Percentiles rank a stretch among this genome's conserved stretches.
Conservation (phyloP, 2,329 filamentous ascomycete species). For the Meredithiella fracta region DNA sequence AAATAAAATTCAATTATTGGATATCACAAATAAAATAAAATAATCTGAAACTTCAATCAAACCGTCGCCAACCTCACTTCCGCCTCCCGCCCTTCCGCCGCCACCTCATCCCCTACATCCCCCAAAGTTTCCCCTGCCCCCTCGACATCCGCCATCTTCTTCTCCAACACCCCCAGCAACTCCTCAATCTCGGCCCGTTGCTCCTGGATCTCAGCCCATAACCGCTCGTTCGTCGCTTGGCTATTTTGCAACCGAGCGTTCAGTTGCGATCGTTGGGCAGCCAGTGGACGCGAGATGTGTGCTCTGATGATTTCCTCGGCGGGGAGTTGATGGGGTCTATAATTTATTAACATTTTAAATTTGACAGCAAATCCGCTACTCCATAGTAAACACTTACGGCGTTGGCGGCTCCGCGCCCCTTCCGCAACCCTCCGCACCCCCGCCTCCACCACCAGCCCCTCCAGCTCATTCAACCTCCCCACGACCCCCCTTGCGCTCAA, state of each 20-base stretch:
- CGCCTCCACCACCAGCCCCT: slow-evolving; percentile 37
- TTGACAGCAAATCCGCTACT: not conserved
- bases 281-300: slow-evolving; percentile 37
- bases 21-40: not conserved
- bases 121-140: slow-evolving; percentile 34
- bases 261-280: slow-evolving; percentile 37
- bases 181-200: slow-evolving; percentile 40
- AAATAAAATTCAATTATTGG: not conserved
- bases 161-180: slow-evolving; percentile 34
- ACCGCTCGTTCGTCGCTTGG: slow-evolving; percentile 38
- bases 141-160: slow-evolving; percentile 36
- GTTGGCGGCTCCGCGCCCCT: slow-evolving; percentile 22
- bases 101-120: slow-evolving; percentile 31
- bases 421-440: slow-evolving; percentile 22
- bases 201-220: slow-evolving; percentile 33
- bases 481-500: slow-evolving; percentile 36
- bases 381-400: slow-evolving; percentile 32
- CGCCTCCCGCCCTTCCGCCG: slow-evolving; percentile 31
- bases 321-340: slow-evolving; percentile 39
- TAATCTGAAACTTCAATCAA: slow-evolving; percentile 4
- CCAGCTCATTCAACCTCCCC: slow-evolving; percentile 41
- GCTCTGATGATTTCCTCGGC: slow-evolving; percentile 35
- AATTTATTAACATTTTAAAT: not conserved
- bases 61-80: slow-evolving; percentile 25
- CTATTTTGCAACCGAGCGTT: slow-evolving; percentile 40